phyloP scores from a whole-genome alignment of 2,329 filamentous ascomycete genomes.

The Diplodia sapinea region DNA sequence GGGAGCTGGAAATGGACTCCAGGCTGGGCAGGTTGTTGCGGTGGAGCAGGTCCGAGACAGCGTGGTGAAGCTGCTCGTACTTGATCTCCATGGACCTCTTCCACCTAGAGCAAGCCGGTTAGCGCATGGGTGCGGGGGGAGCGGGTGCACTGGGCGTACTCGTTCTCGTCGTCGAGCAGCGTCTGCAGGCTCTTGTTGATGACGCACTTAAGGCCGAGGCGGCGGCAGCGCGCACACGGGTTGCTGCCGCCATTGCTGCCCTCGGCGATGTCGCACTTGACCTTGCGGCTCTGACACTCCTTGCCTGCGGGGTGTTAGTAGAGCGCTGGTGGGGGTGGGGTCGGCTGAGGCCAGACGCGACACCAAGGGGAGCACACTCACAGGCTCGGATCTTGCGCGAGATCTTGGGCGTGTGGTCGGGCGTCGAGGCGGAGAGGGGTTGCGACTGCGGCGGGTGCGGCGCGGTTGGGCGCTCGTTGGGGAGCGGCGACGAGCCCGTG shows the following conservation, averaged over 20 bases:
- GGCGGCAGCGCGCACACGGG: constrained; percentile 45
- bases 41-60: constrained; percentile 40
- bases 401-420: constrained; percentile 30
- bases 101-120: constrained; percentile 37
- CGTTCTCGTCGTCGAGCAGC: constrained; percentile 42
- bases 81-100: constrained; percentile 42
- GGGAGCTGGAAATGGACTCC: constrained; percentile 32
- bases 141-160: constrained; percentile 34
- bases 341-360: no score
- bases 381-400: constrained; percentile 31
- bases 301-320: constrained; percentile 36
- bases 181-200: constrained; percentile 59
- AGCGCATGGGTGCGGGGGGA: not conserved
- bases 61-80: constrained; percentile 39
- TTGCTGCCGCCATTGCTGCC: constrained; percentile 41
- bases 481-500: not conserved
- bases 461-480: constrained; percentile 3
- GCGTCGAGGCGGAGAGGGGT: constrained; percentile 8
- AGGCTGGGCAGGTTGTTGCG: constrained; percentile 41
- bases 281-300: constrained; percentile 46
- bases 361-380: constrained; percentile 5
- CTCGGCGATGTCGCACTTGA: constrained; percentile 43
- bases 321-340: no score
- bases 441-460: constrained; percentile 27
- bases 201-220: constrained; percentile 77